phyloP scores from a whole-genome alignment of 2,329 filamentous ascomycete species.

The Verticillium nonalfalfae region DNA sequence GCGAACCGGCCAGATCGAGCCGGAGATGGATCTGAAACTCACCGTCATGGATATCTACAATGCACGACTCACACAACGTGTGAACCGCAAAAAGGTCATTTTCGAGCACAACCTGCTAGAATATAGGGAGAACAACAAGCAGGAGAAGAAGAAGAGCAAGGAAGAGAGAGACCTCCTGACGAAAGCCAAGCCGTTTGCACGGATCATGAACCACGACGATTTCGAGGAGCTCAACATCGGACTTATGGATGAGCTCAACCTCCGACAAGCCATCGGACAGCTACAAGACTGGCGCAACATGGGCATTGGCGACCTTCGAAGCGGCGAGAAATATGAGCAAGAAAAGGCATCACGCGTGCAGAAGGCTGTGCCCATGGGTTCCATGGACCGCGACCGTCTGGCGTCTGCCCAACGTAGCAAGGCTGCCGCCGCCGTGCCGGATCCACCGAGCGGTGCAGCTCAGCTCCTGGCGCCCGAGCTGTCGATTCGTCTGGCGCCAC shows the following conservation, averaged over 20 bases:
- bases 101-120: conserved; percentile 93
- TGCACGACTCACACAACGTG: conserved; percentile 78
- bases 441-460: conserved; percentile 68
- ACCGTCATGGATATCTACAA: conserved; percentile 99
- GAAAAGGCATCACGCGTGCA: conserved; percentile 77
- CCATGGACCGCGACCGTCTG: conserved; percentile 75
- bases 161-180: conserved; percentile 88
- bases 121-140: conserved; percentile 81
- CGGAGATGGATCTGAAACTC: conserved; percentile 95
- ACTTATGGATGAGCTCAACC: conserved; percentile 82
- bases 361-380: conserved; percentile 64
- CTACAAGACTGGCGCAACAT: conserved; percentile 89
- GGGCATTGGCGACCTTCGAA: conserved; percentile 76
- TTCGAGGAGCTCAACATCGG: conserved; percentile 83
- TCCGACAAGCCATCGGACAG: conserved; percentile 83
- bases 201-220: conserved; percentile 93
- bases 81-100: conserved; percentile 91
- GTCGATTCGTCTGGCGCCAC: conserved; percentile 47
- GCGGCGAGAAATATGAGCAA: conserved; percentile 85
- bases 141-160: conserved; percentile 93
- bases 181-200: conserved; percentile 91
- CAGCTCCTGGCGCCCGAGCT: conserved; percentile 75
- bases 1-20: conserved; percentile 77
- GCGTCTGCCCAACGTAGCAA: conserved; percentile 65
- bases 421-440: conserved; percentile 54